Base-by-base conservation (phyloP, 495 filamentous ascomycete species). In the Podospora pseudocomata region DNA sequence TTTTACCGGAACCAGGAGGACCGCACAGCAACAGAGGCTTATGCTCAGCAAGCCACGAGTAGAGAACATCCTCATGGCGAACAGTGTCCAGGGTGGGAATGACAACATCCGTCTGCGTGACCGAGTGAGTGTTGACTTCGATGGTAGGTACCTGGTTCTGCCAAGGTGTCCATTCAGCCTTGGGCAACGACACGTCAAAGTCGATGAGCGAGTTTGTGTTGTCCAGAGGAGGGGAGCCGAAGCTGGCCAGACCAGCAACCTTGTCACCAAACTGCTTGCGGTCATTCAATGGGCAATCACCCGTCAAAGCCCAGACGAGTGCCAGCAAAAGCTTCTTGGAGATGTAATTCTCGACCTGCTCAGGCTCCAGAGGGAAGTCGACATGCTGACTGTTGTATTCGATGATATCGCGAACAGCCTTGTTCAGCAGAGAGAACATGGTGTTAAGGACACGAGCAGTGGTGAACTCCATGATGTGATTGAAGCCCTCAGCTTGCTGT, bases 391-490 rank as follows among this genome's bases (percentile, higher is more conserved):
- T 82, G 73, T 98, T 97, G 82, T 98, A 97, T 78, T 97, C 94
- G 73, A 99, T 87, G 65, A 98, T 86, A 65, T 92, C 91, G 70
- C 94, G 86, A 71, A 94, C 96, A 61, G 89, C 84, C 79, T 97
- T 97, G 82, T 97, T 97, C 28, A 99, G 80, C 27, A 99, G 83
- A 59, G 94, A 97, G 81, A 97, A 98, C 26, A 99, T 78, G 2
- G 96, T 99, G 68, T 90, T 94, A 67, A 99, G 85, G 4, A 91
- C 94, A 49, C 95, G 91, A 56, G 92, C 91, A 57, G 91, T 85
- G 0, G 94, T 97, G 74, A 93, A 98, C 70, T 97, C 92, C 95
- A 99, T 99, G 79, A 99, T 97, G 74, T 99, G 95, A 67, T 90
- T 91, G 81, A 89, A 94, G 20, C 85, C 84, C 70, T 87, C 85